Base-by-base conservation (phyloP, 1,139 yeast species). In the Suhomyces bolitotheri region DNA sequence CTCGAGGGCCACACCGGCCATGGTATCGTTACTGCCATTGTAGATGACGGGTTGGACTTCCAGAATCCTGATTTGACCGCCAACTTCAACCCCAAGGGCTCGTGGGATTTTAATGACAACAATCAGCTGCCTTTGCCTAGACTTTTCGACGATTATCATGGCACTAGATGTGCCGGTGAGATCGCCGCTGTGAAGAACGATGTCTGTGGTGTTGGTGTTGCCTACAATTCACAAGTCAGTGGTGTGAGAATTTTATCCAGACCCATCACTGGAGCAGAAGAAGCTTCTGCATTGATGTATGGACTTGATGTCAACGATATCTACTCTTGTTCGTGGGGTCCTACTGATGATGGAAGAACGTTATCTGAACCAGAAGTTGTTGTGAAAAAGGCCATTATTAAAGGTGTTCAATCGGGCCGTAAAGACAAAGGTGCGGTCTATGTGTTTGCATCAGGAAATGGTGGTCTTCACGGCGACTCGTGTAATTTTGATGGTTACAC, bases 321-420 rank as follows among this genome's bases (percentile, higher is more conserved):
- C 25, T 94, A 88, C 59, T 87, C 96, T 3, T 94, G 99, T 60
- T 88, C 96, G 4, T 94, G 99, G 99, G 99, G 99, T 2, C 99
- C 99, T 1, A 77, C 90, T 1, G 99, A 94, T 58, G 86, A 90
- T 57, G 99, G 98, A 0, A 71, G 60, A 42, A 78, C 96, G 0
- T 77, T 92, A 71, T 88, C 87, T 31, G 95, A 78, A 5, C 98
- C 98, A 0, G 87, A 88, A 16, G 56, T 65, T 23, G 53, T 90
- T 22, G 96, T 92, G 8, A 76, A 78, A 50, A 79, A 85, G 45
- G 95, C 98, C 1, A 74, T 94, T 61, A 58, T 86, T 14, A 82
- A 82, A 52, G 97, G 97, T 34, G 72, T 88, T n/a, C 81, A 77
- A 45, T 80, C 84, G 19, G 99, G 99, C 13, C 73, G 99, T 46